These are phyloP conservation scores for Lasiodiplodia sp. DNA, from an alignment of 2,329 filamentous ascomycete species.

Conservation along the genomic window DNA sequence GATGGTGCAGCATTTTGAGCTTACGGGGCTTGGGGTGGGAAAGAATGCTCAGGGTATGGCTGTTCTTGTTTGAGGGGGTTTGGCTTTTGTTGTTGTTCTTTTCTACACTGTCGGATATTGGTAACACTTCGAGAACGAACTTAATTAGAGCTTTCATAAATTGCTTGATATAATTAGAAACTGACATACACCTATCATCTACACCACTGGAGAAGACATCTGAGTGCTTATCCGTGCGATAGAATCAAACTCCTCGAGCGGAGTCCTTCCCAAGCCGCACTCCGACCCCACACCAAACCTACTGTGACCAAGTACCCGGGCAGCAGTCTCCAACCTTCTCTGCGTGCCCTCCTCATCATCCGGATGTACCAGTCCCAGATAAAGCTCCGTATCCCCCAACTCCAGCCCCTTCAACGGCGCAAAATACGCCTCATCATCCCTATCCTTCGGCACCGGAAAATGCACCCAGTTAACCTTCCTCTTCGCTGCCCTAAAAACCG, in stretches of 20 bases:
- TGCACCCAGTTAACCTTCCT: constrained; percentile 52
- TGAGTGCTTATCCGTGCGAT: constrained; percentile 33
- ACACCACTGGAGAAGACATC: background rate
- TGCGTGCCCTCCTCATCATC: constrained; percentile 15
- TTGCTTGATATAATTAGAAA: no score
- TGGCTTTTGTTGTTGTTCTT: no score
- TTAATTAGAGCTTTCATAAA: no score
- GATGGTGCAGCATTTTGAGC: constrained; percentile 48
- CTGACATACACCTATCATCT: no score
- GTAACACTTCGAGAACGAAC: no score
- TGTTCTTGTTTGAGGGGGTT: constrained; percentile 33
- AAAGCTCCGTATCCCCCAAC: background rate
- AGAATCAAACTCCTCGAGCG: constrained; percentile 38
- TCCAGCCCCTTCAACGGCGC: background rate
- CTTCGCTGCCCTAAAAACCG: constrained; percentile 38
- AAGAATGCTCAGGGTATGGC: constrained; percentile 49
- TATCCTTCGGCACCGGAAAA: constrained; percentile 41
- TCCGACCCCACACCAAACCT: constrained; percentile 12
- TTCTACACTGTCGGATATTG: no score
- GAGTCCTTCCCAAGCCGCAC: constrained; percentile 46
- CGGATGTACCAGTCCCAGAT: constrained; percentile 21
- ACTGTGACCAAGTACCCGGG: constrained; percentile 12
- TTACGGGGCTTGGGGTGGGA: constrained; percentile 38
- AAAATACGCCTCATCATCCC: constrained; percentile 18
- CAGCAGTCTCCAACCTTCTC: constrained; percentile 7